A percentile compares a stretch with the other conserved stretches of the same genome.
phyloP scores from a whole-genome alignment of 2,329 filamentous ascomycete species.

The Thielaviopsis euricoi region DNA sequence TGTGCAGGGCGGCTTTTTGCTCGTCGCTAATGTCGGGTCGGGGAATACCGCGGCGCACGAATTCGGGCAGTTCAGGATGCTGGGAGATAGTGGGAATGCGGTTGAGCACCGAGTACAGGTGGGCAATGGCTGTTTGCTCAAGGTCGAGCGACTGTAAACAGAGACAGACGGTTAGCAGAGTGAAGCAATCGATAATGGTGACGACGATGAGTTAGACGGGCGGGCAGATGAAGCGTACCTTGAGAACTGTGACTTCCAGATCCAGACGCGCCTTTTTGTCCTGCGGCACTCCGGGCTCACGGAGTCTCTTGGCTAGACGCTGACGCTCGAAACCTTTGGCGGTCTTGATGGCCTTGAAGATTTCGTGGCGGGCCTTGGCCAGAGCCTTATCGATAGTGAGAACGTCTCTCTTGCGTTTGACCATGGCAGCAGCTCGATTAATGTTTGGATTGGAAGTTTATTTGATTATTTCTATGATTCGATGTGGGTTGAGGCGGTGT shows the following conservation, averaged over 20 bases:
- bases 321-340: slow-evolving; percentile 67
- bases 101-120: slow-evolving; percentile 37
- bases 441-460: neutral
- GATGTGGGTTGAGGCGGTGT: neutral
- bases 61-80: slow-evolving; percentile 31
- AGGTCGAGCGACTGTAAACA: slow-evolving; percentile 37
- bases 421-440: slow-evolving; percentile 23
- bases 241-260: slow-evolving; percentile 39
- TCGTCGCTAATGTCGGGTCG: slow-evolving; percentile 36
- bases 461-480: neutral
- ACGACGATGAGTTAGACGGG: neutral
- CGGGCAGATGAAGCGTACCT: slow-evolving; percentile 21
- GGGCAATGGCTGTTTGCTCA: slow-evolving; percentile 38
- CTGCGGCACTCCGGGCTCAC: slow-evolving; percentile 26
- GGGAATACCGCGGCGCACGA: slow-evolving; percentile 28
- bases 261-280: slow-evolving; percentile 44
- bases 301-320: slow-evolving; percentile 47
- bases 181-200: neutral
- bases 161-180: neutral
- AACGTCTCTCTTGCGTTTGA: slow-evolving; percentile 40
- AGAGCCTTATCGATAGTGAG: slow-evolving; percentile 32
- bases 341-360: slow-evolving; percentile 51
- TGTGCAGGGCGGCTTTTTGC: slow-evolving; percentile 34
- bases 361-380: slow-evolving; percentile 38
- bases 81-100: slow-evolving; percentile 36